phyloP scores from a whole-genome alignment of 2,329 filamentous ascomycete species.

The Penicillium nordicum region DNA sequence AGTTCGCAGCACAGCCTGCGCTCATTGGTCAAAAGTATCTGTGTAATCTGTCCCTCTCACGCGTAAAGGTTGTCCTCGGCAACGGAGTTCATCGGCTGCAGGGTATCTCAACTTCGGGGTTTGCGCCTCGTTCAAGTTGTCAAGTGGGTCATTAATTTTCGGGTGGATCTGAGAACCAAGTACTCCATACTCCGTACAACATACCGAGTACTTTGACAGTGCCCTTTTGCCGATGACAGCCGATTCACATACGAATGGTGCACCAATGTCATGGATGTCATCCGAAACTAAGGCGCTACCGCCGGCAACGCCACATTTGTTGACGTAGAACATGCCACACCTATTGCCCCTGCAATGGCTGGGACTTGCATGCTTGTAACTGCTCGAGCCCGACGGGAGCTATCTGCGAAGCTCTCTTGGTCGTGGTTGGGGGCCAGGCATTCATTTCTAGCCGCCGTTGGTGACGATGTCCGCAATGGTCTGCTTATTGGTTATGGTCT shows the following conservation, averaged over 20 bases:
- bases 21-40: conserved; percentile 13
- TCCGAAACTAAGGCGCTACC: conserved; percentile 4
- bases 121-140: neutral
- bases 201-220: too few relatives aligned
- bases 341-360: conserved; percentile 15
- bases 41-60: conserved; percentile 20
- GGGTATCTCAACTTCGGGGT: neutral
- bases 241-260: neutral
- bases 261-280: neutral
- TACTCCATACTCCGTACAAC: neutral
- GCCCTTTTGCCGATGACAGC: neutral
- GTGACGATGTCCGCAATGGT: neutral
- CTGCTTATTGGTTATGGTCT: neutral
- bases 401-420: neutral
- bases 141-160: conserved; percentile 2
- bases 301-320: conserved; percentile 24
- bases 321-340: conserved; percentile 13
- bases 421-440: too few relatives aligned
- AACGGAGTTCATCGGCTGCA: conserved; percentile 15
- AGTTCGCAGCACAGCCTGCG: conserved; percentile 12
- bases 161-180: too few relatives aligned
- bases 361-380: neutral
- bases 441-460: too few relatives aligned
- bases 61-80: conserved; percentile 13
- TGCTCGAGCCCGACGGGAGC: neutral